These are phyloP conservation scores for Beauveria sp. DNA, from an alignment of 2,329 filamentous ascomycete species.

Conservation along the genomic window DNA sequence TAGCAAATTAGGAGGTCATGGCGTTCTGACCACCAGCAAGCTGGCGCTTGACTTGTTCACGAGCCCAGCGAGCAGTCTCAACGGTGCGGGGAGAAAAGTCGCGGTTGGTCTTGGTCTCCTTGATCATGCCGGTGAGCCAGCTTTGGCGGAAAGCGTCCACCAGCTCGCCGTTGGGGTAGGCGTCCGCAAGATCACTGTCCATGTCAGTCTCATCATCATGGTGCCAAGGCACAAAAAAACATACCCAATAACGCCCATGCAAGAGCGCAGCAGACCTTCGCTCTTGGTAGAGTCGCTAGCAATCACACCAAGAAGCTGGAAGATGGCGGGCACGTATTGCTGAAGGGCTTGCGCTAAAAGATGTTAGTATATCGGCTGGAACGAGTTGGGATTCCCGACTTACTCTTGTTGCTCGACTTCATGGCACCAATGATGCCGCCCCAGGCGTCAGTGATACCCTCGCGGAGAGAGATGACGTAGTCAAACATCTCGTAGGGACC, in stretches of 20 bases:
- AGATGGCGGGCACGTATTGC: conserved; percentile 77
- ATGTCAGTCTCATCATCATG: conserved; percentile 27
- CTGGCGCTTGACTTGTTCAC: conserved; percentile 95
- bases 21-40: conserved; percentile 44
- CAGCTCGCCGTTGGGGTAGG: conserved; percentile 86
- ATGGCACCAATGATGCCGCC: conserved; percentile 92
- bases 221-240: conserved; percentile 23
- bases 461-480: conserved; percentile 88
- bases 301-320: conserved; percentile 75
- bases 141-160: conserved; percentile 79
- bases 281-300: conserved; percentile 79
- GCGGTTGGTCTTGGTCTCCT: conserved; percentile 82
- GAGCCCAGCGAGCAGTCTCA: conserved; percentile 93
- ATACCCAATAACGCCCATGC: conserved; percentile 96
- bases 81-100: conserved; percentile 78
- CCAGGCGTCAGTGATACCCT: conserved; percentile 99
- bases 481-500: conserved; percentile 92
- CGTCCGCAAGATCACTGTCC: conserved; percentile 79
- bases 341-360: conserved; percentile 58
- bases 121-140: conserved; percentile 83
- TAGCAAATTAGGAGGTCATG: conserved; percentile 36
- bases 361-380: conserved; percentile 19
- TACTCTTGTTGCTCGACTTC: conserved; percentile 73
- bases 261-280: conserved; percentile 83
- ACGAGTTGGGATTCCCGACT: conserved; percentile 23